These are phyloP conservation scores for Cladobotryum protrusum DNA, from an alignment of 2,329 filamentous ascomycete genomes.

Conservation along the genomic window DNA sequence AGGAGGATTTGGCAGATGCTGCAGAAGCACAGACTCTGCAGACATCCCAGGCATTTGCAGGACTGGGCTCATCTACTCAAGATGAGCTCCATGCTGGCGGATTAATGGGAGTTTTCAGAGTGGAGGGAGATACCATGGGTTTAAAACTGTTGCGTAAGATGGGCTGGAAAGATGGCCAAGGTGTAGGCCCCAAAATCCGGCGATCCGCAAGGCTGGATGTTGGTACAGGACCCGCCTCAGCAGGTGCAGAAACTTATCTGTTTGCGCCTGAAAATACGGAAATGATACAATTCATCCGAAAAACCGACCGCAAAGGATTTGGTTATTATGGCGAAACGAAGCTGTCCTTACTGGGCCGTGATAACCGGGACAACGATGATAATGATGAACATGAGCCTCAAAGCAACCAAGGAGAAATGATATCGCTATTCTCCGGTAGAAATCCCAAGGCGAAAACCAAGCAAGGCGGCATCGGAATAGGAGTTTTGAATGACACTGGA, in stretches of 20 bases:
- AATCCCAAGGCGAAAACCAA: conserved; percentile 47
- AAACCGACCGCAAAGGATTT: conserved; percentile 64
- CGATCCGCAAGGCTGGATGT: conserved; percentile 62
- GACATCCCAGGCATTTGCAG: conserved; percentile 67
- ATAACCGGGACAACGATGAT: conserved; percentile 37
- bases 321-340: conserved; percentile 57
- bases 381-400: conserved; percentile 33
- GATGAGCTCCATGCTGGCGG: conserved; percentile 44
- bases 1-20: conserved; percentile 84
- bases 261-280: conserved; percentile 79
- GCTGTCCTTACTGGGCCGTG: conserved; percentile 34
- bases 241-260: conserved; percentile 51
- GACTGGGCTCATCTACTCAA: conserved; percentile 61
- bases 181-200: conserved; percentile 79
- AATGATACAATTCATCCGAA: conserved; percentile 60
- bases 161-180: conserved; percentile 94
- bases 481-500: conserved; percentile 83
- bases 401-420: conserved; percentile 3
- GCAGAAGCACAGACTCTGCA: conserved; percentile 71
- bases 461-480: conserved; percentile 74
- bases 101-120: conserved; percentile 66
- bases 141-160: conserved; percentile 79
- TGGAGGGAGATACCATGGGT: conserved; percentile 77
- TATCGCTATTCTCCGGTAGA: conserved; percentile 17
- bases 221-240: conserved; percentile 31